Base-by-base conservation (phyloP, 129 eudicot species). In the Pittosporum tobira region DNA sequence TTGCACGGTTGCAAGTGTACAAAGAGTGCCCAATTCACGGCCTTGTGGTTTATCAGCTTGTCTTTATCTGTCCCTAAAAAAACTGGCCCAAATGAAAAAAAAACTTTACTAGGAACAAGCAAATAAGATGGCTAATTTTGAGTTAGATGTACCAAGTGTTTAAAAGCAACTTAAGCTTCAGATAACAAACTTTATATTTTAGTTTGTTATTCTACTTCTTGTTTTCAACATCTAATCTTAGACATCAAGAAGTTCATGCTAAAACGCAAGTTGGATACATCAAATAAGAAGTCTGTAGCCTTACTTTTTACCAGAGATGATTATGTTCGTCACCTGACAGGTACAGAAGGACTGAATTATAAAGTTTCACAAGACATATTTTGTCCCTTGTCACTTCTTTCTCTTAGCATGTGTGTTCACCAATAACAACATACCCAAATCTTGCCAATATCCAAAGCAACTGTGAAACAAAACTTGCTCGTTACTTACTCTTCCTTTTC, bases 281-380 rank as follows among this genome's bases (percentile, higher is more conserved):
- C 51, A 59, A 42, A 24, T 19, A 15, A 59, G 64, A 15, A 43
- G 37, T 16, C 8, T n/a, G 28, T 9, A 22, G 5, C 23, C 31
- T n/a, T 61, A 25, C n/a, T 11, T 6, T 61, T 16, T 44, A 61
- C 26, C 52, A 24, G 65, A 43, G 12, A 45, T 61, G n/a, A 25
- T 15, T 26, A 15, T 7, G 31, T 16, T 26, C 38, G n/a, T 61
- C 42, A 21, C 16, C 53, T 3, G 34, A 31, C 26, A 56, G 3
- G 12, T 16, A 6, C 29, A 43, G 24, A 28, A 43, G 30, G 42
- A 5, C 21, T 1, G 8, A 59, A 38, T 14, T 27, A 20, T 37
- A 12, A 21, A 4, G 22, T 40, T 40, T 38, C 48, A 21, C 24
- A 36, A 12, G 12, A 22, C 10, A 23, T 37, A 18, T 19, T 11